These are phyloP conservation scores for Rhododendron molle DNA, from an alignment of 148 eudicot species.

Conservation along the genomic window DNA sequence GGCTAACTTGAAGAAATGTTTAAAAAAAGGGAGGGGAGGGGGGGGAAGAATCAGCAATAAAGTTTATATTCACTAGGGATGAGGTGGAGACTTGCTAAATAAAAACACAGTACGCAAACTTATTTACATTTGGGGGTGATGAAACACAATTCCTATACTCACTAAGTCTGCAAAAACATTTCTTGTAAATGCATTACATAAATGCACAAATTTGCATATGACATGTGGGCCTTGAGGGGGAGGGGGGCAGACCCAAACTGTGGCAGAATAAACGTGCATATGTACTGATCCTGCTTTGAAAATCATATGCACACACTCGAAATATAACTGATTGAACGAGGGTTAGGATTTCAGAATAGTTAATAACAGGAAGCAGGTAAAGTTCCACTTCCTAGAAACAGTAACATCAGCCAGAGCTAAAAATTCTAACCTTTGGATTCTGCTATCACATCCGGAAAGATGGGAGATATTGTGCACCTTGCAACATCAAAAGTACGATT, in stretches of 20 bases:
- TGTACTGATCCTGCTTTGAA: neutral
- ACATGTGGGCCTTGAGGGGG: neutral
- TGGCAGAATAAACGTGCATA: neutral
- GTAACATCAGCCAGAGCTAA: neutral
- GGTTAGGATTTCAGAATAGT: neutral
- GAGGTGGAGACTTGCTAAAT: neutral
- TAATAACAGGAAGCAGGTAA: neutral
- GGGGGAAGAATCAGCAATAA: neutral
- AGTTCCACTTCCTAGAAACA: conserved; percentile 13
- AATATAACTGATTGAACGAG: neutral
- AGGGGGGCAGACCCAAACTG: neutral
- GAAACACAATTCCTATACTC: neutral
- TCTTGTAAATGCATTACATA: neutral
- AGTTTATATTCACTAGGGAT: neutral
- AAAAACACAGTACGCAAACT: neutral
- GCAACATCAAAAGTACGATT: conserved; percentile 55
- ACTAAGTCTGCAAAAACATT: neutral
- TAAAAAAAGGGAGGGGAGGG: neutral
- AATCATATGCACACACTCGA: neutral
- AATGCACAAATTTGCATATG: neutral
- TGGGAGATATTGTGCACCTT: conserved; percentile 29
- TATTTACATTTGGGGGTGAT: neutral
- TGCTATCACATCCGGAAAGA: conserved; percentile 42
- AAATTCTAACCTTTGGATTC: conserved; percentile 33
- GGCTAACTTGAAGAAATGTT: neutral